Conservation (phyloP, 768 basidiomycete species). For the Pleurotus cornucopiae region DNA sequence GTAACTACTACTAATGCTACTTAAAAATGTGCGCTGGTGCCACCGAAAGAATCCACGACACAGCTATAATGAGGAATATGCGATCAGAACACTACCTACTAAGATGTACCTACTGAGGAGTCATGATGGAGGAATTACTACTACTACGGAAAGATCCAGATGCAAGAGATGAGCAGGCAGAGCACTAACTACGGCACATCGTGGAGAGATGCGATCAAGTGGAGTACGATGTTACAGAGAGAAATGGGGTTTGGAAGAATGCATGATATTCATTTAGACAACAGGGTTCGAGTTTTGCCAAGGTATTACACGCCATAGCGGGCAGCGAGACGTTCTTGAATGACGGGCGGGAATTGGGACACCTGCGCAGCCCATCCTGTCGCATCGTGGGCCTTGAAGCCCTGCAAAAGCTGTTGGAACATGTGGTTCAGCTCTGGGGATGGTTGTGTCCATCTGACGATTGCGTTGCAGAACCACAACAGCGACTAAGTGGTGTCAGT, state of each 20-base stretch:
- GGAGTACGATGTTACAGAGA: slow-evolving; percentile 9
- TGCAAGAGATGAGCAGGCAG: slow-evolving; percentile 38
- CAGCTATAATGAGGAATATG: neutral
- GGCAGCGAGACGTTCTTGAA: slow-evolving; percentile 80
- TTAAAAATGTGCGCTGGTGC: slow-evolving; percentile 1
- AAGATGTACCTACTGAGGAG: slow-evolving; percentile 8
- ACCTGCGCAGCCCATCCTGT: slow-evolving; percentile 85
- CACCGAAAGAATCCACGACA: neutral
- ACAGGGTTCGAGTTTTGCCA: neutral
- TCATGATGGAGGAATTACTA: slow-evolving; percentile 23
- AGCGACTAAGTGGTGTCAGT: slow-evolving; percentile 57
- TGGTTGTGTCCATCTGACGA: slow-evolving; percentile 92
- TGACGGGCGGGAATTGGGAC: slow-evolving; percentile 77
- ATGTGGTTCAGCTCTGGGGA: slow-evolving; percentile 88
- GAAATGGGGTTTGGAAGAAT: slow-evolving; percentile 10
- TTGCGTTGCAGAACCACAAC: slow-evolving; percentile 97
- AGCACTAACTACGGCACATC: slow-evolving; percentile 16
- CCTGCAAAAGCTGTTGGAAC: slow-evolving; percentile 87
- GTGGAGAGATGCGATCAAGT: slow-evolving; percentile 11
- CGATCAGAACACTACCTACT: slow-evolving; percentile 2
- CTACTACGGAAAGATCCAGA: slow-evolving; percentile 42
- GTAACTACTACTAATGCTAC: slow-evolving; percentile 12
- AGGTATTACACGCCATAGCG: slow-evolving; percentile 77
- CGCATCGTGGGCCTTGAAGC: slow-evolving; percentile 87
- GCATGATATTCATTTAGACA: slow-evolving; percentile 6